Percentiles rank a stretch among this genome's conserved stretches.
Conservation (phyloP, 2,329 filamentous ascomycete species). For the Fusarium bulbicola region DNA sequence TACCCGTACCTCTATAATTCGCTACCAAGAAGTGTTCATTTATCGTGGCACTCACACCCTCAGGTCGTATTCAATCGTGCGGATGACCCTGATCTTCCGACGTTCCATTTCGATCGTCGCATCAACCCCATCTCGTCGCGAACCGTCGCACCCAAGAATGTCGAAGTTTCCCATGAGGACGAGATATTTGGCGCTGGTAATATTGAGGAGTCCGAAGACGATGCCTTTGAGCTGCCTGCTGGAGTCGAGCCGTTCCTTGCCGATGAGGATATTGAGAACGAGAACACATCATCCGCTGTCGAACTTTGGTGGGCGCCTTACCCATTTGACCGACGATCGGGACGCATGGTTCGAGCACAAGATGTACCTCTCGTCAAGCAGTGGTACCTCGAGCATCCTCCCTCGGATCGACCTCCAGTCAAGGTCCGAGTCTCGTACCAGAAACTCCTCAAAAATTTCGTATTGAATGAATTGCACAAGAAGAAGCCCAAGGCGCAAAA, state of each 20-base stretch:
- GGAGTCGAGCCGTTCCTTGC: constrained; percentile 87
- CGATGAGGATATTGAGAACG: constrained; percentile 88
- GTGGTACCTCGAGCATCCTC: constrained; percentile 97
- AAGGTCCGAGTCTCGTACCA: constrained; percentile 99
- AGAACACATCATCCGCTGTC: constrained; percentile 90
- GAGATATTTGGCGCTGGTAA: constrained; percentile 87
- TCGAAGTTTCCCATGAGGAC: constrained; percentile 92
- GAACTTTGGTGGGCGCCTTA: constrained; percentile 98
- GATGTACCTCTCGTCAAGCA: constrained; percentile 98
- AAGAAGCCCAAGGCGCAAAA: constrained; percentile 95
- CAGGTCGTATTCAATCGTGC: constrained; percentile 91
- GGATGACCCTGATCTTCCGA: constrained; percentile 88
- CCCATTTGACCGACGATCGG: constrained; percentile 93
- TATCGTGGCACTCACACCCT: constrained; percentile 93
- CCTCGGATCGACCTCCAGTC: constrained; percentile 83
- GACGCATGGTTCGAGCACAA: constrained; percentile 94
- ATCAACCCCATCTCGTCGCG: constrained; percentile 98
- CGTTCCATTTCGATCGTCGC: constrained; percentile 97
- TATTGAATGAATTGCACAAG: constrained; percentile 96
- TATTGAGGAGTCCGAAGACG: constrained; percentile 78
- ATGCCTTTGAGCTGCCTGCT: constrained; percentile 83
- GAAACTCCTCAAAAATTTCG: constrained; percentile 94
- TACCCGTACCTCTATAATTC: constrained; percentile 98
- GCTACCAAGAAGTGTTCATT: constrained; percentile 89
- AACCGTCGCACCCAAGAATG: constrained; percentile 91